A percentile compares a stretch with the other conserved stretches of the same genome.
Conservation (phyloP, 805 yeast genomes). For the Starmerella stellata region DNA sequence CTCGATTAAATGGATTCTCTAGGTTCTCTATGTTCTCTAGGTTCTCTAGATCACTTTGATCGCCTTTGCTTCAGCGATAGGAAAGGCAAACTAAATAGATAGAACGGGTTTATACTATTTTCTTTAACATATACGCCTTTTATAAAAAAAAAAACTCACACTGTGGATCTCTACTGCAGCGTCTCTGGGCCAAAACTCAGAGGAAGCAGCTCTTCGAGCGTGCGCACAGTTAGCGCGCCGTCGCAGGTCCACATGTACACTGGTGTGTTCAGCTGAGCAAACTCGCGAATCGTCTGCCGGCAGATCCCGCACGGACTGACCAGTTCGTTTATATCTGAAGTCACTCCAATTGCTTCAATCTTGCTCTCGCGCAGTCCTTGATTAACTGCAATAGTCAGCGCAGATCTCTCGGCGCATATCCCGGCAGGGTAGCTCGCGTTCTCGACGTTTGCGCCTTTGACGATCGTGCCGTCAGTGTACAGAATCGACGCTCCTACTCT, state of each 20-base stretch:
- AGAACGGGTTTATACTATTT: too few species aligned
- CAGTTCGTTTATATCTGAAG: conserved; percentile 38
- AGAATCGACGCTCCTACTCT: conserved; percentile 70
- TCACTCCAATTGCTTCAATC: conserved; percentile 47
- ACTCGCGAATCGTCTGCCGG: conserved; percentile 76
- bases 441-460: conserved; percentile 76
- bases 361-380: conserved; percentile 18
- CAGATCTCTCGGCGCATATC: conserved; percentile 61
- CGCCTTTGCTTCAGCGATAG: too few species aligned
- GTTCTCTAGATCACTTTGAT: too few species aligned
- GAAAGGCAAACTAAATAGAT: too few species aligned
- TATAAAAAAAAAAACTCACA: background rate
- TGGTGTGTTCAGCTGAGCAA: conserved; percentile 35
- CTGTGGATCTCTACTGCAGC: conserved; percentile 18
- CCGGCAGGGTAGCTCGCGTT: conserved; percentile 78
- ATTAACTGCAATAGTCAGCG: conserved; percentile 39
- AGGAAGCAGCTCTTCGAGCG: conserved; percentile 54
- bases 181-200: conserved; percentile 73
- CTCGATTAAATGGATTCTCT: too few species aligned
- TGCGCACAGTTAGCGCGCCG: conserved; percentile 27
- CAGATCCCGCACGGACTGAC: conserved; percentile 91
- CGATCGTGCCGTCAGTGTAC: conserved; percentile 30
- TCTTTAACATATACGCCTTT: too few species aligned
- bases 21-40: too few species aligned
- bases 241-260: conserved; percentile 48